Conservation (phyloP, 805 yeast genomes). For the Metahyphopichia silvanorum region DNA sequence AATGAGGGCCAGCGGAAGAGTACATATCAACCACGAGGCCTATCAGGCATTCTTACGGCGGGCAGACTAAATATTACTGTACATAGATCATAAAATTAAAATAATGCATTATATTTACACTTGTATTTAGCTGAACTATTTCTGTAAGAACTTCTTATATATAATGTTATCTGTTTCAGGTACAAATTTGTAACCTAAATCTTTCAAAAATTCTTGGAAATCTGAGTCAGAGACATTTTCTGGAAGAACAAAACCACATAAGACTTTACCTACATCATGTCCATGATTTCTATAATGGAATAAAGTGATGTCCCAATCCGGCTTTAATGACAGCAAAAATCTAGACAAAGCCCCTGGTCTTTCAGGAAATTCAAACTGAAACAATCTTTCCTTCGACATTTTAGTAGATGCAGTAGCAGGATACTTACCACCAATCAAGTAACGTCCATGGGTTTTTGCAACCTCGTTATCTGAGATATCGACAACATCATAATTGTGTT, state of each 20-base stretch:
- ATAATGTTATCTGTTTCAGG: slow-evolving; percentile 87
- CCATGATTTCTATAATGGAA: slow-evolving; percentile 98
- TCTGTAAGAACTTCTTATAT: slow-evolving; percentile 69
- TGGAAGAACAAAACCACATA: slow-evolving; percentile 89
- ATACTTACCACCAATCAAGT: slow-evolving; percentile 90
- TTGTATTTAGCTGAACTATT: slow-evolving; percentile 5
- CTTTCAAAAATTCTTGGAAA: slow-evolving; percentile 64
- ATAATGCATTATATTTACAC: not conserved
- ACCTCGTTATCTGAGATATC: slow-evolving; percentile 91
- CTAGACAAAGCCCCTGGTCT: slow-evolving; percentile 90
- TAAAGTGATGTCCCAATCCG: slow-evolving; percentile 86
- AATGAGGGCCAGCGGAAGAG: slow-evolving; percentile 76
- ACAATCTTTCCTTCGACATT: slow-evolving; percentile 71
- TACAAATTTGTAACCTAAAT: slow-evolving; percentile 68
- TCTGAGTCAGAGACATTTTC: slow-evolving; percentile 55
- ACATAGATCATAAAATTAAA: slow-evolving; percentile 3
- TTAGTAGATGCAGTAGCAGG: slow-evolving; percentile 22
- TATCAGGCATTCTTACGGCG: slow-evolving; percentile 76
- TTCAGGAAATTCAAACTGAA: slow-evolving; percentile 93
- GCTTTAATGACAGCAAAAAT: slow-evolving; percentile 68
- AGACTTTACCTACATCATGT: slow-evolving; percentile 86
- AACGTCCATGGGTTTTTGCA: slow-evolving; percentile 96
- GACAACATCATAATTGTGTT: slow-evolving; percentile 61
- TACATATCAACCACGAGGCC: slow-evolving; percentile 78
- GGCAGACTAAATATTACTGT: slow-evolving; percentile 13